These are phyloP conservation scores for Dothideomycetidae sp. DNA, from an alignment of 2,329 filamentous ascomycete genomes.

Conservation along the genomic window DNA sequence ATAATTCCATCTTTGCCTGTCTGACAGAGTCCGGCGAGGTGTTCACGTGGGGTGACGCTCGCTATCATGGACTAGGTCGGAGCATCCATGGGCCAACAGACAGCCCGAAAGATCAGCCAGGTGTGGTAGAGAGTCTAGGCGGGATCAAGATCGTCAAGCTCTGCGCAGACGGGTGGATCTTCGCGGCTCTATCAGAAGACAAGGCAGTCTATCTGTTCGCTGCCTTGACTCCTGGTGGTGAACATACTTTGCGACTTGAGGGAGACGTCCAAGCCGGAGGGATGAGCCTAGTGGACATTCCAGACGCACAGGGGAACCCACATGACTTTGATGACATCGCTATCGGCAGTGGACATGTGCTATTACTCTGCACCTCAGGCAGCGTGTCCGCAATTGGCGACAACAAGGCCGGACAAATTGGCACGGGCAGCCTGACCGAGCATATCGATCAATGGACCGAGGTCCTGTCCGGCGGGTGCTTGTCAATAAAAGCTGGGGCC, in stretches of 20 bases:
- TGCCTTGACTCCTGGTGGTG: conserved; percentile 14
- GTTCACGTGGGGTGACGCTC: conserved; percentile 41
- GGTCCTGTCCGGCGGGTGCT: conserved; percentile 13
- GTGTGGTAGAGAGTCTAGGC: conserved; percentile 34
- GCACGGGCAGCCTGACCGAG: conserved; percentile 18
- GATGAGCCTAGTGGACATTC: conserved; percentile 19
- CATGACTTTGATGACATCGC: conserved; percentile 41
- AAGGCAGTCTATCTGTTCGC: conserved; percentile 51
- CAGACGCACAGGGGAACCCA: conserved; percentile 27
- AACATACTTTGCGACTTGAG: conserved; percentile 15
- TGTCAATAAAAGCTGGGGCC: conserved; percentile 7
- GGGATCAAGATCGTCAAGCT: conserved; percentile 42
- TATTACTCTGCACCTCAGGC: conserved; percentile 38
- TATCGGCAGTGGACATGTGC: conserved; percentile 45
- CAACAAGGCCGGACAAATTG: conserved; percentile 47
- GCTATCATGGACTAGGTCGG: conserved; percentile 46
- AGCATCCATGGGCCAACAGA: conserved; percentile 23
- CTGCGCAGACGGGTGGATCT: conserved; percentile 39
- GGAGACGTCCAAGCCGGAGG: conserved; percentile 14
- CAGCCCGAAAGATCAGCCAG: conserved; percentile 34
- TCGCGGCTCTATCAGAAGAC: conserved; percentile 44
- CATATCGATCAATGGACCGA: conserved; percentile 18
- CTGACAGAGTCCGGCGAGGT: conserved; percentile 25
- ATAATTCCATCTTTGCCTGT: conserved; percentile 26
- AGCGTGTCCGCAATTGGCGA: conserved; percentile 42